Percentiles rank a stretch among this genome's conserved stretches.
Conservation (phyloP, 2,329 filamentous ascomycete genomes). For the Claviceps monticola region DNA sequence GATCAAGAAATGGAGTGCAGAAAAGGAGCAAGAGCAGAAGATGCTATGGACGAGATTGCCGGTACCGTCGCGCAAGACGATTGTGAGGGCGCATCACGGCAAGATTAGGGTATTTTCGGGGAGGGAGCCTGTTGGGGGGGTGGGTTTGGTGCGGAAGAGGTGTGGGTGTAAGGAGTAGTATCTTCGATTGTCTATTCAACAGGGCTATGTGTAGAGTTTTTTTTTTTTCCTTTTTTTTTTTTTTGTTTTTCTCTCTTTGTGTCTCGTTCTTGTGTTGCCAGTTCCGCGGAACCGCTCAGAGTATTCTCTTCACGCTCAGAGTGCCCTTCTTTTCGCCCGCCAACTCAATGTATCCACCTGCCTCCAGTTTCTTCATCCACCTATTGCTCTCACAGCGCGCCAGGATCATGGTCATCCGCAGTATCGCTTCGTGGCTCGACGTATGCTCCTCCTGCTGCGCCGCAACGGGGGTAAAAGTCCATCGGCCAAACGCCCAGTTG, state of each 20-base stretch:
- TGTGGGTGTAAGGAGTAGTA: background rate
- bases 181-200: background rate
- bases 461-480: conserved; percentile 63
- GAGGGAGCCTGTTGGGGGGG: background rate
- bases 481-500: conserved; percentile 95
- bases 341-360: conserved; percentile 37
- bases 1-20: background rate
- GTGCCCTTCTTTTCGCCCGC: conserved; percentile 31
- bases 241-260: background rate
- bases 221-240: background rate
- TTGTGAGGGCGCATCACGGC: conserved; percentile 1
- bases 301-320: conserved; percentile 37
- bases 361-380: conserved; percentile 62
- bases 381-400: conserved; percentile 60
- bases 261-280: background rate
- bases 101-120: background rate
- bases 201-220: background rate
- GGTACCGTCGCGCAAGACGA: background rate
- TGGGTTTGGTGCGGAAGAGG: background rate
- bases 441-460: conserved; percentile 33
- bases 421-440: conserved; percentile 37
- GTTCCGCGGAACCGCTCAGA: conserved; percentile 15
- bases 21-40: background rate
- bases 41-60: background rate
- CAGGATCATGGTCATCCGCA: conserved; percentile 65